A percentile compares a stretch with the other conserved stretches of the same genome.
These are phyloP conservation scores for Prorocentrum cordatum DNA, from an alignment of 169 alveolate genomes.

Conservation along the genomic window DNA sequence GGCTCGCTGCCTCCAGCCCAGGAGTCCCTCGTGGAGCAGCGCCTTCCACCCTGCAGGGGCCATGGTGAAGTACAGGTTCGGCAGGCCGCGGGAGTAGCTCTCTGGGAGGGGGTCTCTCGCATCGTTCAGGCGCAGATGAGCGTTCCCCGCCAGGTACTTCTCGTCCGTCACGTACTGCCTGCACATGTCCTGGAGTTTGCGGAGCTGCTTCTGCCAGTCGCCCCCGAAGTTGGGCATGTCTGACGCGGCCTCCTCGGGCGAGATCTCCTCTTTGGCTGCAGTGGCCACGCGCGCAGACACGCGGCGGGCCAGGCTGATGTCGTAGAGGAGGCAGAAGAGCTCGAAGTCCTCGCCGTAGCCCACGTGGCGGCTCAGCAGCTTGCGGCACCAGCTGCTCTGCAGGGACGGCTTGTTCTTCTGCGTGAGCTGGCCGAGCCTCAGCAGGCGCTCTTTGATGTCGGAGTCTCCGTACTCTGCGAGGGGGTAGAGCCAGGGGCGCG, in stretches of 20 bases:
- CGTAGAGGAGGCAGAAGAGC: neutral
- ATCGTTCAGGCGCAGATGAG: too few species aligned
- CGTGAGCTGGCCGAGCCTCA: neutral
- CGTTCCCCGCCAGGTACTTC: too few species aligned
- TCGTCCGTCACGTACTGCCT: too few species aligned
- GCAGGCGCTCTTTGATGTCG: neutral
- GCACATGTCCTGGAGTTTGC: too few species aligned
- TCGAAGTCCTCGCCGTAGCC: neutral
- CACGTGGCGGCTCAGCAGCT: neutral
- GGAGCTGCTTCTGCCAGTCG: too few species aligned
- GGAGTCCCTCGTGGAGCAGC: neutral
- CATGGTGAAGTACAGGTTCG: neutral
- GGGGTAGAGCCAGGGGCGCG: conserved; percentile 8
- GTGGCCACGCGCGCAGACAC: too few species aligned
- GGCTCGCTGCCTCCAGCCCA: neutral
- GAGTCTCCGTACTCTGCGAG: neutral
- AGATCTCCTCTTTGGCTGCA: too few species aligned
- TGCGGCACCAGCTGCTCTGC: neutral
- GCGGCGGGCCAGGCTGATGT: too few species aligned
- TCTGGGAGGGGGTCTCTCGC: too few species aligned
- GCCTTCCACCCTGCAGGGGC: neutral
- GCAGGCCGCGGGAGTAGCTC: too few species aligned
- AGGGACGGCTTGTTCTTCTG: neutral
- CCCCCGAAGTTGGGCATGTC: too few species aligned
- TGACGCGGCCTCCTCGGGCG: too few species aligned